These are phyloP conservation scores for Puya raimondii DNA, from an alignment of 176 grass and related monocot genomes.

Conservation along the genomic window DNA sequence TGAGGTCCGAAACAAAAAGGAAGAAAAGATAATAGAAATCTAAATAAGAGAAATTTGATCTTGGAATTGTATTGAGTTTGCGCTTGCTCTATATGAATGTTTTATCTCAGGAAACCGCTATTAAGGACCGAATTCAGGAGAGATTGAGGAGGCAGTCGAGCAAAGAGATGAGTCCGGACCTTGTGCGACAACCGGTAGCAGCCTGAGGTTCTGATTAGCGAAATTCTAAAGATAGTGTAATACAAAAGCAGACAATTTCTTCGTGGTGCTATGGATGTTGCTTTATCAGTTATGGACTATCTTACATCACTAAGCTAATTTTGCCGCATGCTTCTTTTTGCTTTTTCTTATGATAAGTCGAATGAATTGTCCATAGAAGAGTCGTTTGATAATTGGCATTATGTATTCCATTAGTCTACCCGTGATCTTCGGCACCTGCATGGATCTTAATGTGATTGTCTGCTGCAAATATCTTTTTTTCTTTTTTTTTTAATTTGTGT, in stretches of 20 bases:
- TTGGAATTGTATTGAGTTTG: too few relatives aligned
- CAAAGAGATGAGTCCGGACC: conserved; percentile 41
- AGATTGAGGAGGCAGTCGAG: conserved; percentile 48
- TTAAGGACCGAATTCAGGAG: conserved; percentile 92
- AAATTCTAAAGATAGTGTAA: conserved; percentile 6
- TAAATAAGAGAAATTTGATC: too few relatives aligned
- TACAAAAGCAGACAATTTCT: neutral
- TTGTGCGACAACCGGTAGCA: conserved; percentile 37
- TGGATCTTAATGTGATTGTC: too few relatives aligned
- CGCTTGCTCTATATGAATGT: neutral
- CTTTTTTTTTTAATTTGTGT: too few relatives aligned
- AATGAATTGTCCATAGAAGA: conserved; percentile 35
- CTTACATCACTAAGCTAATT: too few relatives aligned
- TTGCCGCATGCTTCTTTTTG: too few relatives aligned
- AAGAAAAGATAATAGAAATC: too few relatives aligned
- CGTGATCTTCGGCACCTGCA: too few relatives aligned
- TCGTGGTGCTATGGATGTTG: neutral
- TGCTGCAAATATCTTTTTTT: too few relatives aligned
- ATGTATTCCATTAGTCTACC: neutral
- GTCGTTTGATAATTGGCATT: conserved; percentile 33
- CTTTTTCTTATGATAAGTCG: too few relatives aligned
- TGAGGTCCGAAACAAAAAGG: neutral
- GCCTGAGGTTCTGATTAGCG: conserved; percentile 19
- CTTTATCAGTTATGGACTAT: too few relatives aligned
- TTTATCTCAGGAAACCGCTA: conserved; percentile 67